A percentile compares a stretch with the other conserved stretches of the same genome.
These are phyloP conservation scores for Lentithecium fluviatile DNA, from an alignment of 495 filamentous ascomycete species.

Conservation along the genomic window DNA sequence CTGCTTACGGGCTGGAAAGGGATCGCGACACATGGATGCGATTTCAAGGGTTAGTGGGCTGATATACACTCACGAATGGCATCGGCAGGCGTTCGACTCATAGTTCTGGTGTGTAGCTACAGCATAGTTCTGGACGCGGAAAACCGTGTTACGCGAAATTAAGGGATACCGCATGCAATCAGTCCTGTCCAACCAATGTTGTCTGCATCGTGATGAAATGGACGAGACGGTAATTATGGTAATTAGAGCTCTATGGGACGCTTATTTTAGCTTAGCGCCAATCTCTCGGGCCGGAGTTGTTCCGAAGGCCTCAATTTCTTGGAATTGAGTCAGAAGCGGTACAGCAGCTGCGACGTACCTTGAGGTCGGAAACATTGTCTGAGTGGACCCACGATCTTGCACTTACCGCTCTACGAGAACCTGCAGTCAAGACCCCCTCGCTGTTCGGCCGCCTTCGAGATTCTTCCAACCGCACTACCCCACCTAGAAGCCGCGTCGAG, in stretches of 20 bases:
- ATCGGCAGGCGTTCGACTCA: slow-evolving; percentile 25
- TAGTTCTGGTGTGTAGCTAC: slow-evolving; percentile 7
- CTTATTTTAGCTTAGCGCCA: background rate
- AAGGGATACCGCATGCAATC: slow-evolving; percentile 9
- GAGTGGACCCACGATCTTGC: too few relatives aligned
- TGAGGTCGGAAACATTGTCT: too few relatives aligned
- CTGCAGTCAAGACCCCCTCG: too few relatives aligned
- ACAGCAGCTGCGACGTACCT: too few relatives aligned
- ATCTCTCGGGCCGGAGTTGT: slow-evolving; percentile 2
- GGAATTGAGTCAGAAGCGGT: too few relatives aligned
- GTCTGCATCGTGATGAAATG: too few relatives aligned
- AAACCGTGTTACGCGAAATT: background rate
- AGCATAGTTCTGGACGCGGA: slow-evolving; percentile 16
- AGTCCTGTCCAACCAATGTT: too few relatives aligned
- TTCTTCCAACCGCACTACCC: slow-evolving; percentile 17
- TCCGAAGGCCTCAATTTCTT: slow-evolving; percentile 8
- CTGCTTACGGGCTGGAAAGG: too few relatives aligned
- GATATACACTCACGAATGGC: slow-evolving; percentile 4
- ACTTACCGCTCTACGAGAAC: too few relatives aligned
- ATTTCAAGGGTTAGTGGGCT: background rate
- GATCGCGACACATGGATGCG: too few relatives aligned
- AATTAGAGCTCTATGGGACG: background rate
- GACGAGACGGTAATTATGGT: too few relatives aligned
- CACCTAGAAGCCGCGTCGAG: slow-evolving; percentile 14
- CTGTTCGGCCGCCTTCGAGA: too few relatives aligned